These are phyloP conservation scores for Penicillium desertorum DNA, from an alignment of 495 filamentous ascomycete genomes.

Conservation along the genomic window DNA sequence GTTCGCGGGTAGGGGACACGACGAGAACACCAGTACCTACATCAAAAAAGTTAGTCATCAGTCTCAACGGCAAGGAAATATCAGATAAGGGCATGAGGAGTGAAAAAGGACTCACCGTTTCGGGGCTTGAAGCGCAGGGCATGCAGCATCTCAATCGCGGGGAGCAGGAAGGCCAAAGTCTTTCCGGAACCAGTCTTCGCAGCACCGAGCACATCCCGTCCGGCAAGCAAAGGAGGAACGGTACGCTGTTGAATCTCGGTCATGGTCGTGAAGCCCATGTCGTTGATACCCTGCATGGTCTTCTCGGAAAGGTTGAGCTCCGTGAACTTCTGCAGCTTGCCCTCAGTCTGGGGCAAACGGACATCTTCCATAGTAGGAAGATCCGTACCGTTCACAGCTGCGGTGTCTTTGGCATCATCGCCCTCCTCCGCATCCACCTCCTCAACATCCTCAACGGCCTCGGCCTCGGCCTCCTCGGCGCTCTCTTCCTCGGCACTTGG, in stretches of 20 bases:
- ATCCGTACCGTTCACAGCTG: constrained; percentile 35
- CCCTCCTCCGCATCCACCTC: constrained; percentile 19
- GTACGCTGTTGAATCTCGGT: constrained; percentile 90
- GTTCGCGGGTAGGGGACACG: constrained; percentile 67
- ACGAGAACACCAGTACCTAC: constrained; percentile 80
- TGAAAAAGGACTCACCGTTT: constrained; percentile 54
- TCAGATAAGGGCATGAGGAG: too few species aligned
- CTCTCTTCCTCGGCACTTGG: constrained; percentile 36
- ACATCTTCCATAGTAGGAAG: constrained; percentile 54
- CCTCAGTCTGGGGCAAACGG: constrained; percentile 55
- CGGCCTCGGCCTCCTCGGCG: constrained; percentile 24
- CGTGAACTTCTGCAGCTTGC: constrained; percentile 62
- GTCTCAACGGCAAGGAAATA: not conserved
- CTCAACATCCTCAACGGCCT: constrained; percentile 27
- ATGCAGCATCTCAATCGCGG: constrained; percentile 90
- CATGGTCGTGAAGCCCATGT: constrained; percentile 93
- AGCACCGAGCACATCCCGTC: constrained; percentile 90
- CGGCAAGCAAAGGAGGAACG: constrained; percentile 84
- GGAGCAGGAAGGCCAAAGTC: constrained; percentile 92
- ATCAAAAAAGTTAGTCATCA: constrained; percentile 5
- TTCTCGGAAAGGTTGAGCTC: constrained; percentile 84
- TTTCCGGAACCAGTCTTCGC: constrained; percentile 98
- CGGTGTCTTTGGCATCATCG: constrained; percentile 24
- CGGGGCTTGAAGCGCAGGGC: constrained; percentile 84
- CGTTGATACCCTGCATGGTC: constrained; percentile 82